phyloP scores from a whole-genome alignment of 768 basidiomycete species.

The Boletellus emodensis region DNA sequence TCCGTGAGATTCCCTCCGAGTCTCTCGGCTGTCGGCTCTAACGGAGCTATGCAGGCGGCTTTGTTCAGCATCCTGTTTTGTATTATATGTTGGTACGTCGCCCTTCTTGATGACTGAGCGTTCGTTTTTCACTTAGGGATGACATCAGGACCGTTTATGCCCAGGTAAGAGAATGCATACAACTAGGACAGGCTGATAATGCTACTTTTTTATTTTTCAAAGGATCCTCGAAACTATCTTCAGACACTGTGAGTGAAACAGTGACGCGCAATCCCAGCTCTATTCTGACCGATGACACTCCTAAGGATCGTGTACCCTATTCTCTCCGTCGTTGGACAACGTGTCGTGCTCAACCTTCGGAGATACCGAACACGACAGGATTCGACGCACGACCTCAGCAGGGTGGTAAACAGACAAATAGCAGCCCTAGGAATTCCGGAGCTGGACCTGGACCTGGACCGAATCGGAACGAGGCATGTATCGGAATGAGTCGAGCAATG shows the following conservation, averaged over 20 bases:
- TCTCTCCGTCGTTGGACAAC: constrained; percentile 9
- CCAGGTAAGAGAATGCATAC: constrained; percentile 1
- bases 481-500: no score
- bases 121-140: neutral
- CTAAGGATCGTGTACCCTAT: neutral
- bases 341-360: constrained; percentile 13
- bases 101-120: neutral
- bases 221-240: neutral
- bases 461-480: neutral
- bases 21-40: no score
- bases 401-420: neutral
- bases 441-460: neutral
- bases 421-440: neutral
- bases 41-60: constrained; percentile 2
- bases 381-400: neutral
- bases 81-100: constrained; percentile 16
- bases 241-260: neutral
- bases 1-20: constrained; percentile 2
- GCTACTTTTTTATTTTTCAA: neutral
- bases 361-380: constrained; percentile 4
- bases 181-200: neutral
- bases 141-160: constrained; percentile 9
- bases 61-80: constrained; percentile 9
- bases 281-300: neutral
- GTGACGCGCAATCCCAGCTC: neutral